Conservation (phyloP, 129 eudicot species). For the Ambrosia artemisiifolia region DNA sequence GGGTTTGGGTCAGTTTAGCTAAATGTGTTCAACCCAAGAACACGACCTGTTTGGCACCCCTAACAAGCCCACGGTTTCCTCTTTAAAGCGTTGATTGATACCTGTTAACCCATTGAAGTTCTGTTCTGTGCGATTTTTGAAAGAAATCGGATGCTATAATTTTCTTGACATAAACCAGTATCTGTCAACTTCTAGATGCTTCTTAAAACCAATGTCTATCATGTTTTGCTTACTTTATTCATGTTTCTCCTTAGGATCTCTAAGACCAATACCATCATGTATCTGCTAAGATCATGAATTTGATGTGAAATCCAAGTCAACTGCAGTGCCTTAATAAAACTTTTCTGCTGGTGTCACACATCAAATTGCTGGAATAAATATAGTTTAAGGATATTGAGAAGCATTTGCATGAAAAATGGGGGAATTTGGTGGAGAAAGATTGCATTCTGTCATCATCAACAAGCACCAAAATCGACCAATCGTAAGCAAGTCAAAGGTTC, state of each 20-base stretch:
- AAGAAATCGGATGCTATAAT: neutral
- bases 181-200: neutral
- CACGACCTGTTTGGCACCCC: too few species aligned
- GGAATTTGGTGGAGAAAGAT: slow-evolving; percentile 39
- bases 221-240: neutral
- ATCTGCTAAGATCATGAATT: slow-evolving; percentile 19
- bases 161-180: too few species aligned
- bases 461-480: slow-evolving; percentile 50
- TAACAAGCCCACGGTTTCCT: neutral
- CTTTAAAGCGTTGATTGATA: slow-evolving; percentile 8
- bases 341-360: slow-evolving; percentile 5
- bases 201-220: neutral
- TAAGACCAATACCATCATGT: neutral
- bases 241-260: slow-evolving; percentile 17
- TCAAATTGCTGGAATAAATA: slow-evolving; percentile 22
- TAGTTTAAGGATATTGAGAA: neutral
- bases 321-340: neutral
- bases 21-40: neutral
- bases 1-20: neutral
- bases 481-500: slow-evolving; percentile 56
- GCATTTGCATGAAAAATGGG: slow-evolving; percentile 45
- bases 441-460: slow-evolving; percentile 28
- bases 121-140: neutral
- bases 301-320: slow-evolving; percentile 18
- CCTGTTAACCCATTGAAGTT: neutral